These are phyloP conservation scores for Xylaria castorea DNA, from an alignment of 495 filamentous ascomycete genomes.

Conservation along the genomic window DNA sequence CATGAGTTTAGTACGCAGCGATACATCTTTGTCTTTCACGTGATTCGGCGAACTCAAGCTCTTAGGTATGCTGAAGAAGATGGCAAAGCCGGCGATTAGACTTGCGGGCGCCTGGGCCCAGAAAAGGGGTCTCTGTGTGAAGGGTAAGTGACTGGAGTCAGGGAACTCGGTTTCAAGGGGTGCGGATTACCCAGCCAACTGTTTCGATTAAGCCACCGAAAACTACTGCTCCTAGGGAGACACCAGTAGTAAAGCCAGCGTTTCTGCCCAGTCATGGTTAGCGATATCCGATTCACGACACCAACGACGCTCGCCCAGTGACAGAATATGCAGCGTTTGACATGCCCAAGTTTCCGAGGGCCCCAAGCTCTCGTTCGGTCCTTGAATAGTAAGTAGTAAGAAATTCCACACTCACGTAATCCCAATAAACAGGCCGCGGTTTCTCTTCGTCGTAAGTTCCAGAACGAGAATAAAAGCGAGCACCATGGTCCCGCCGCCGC, in stretches of 20 bases:
- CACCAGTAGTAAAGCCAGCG: constrained; percentile 68
- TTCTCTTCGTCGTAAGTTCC: constrained; percentile 66
- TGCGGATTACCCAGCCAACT: constrained; percentile 69
- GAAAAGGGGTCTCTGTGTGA: constrained; percentile 67
- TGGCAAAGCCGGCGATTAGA: constrained; percentile 60
- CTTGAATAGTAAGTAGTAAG: neutral
- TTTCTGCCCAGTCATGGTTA: constrained; percentile 29
- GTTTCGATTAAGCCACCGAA: constrained; percentile 67
- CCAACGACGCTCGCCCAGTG: neutral
- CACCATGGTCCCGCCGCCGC: constrained; percentile 70
- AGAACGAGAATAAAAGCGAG: constrained; percentile 72
- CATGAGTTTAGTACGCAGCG: constrained; percentile 56
- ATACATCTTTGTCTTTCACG: constrained; percentile 16
- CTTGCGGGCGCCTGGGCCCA: constrained; percentile 67
- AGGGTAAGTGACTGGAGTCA: neutral
- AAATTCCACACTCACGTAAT: constrained; percentile 56
- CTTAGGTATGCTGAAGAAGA: constrained; percentile 66
- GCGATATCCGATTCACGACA: neutral
- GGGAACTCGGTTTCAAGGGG: neutral
- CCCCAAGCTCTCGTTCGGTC: too few relatives aligned
- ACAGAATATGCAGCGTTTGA: neutral
- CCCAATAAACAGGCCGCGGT: constrained; percentile 73
- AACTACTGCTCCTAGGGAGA: constrained; percentile 73
- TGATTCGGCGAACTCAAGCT: constrained; percentile 43
- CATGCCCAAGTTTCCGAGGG: neutral